Evolutionary conservation across 75 land plant genomes (phyloP).

Genomic region (Pinus tabuliformis): DNA sequence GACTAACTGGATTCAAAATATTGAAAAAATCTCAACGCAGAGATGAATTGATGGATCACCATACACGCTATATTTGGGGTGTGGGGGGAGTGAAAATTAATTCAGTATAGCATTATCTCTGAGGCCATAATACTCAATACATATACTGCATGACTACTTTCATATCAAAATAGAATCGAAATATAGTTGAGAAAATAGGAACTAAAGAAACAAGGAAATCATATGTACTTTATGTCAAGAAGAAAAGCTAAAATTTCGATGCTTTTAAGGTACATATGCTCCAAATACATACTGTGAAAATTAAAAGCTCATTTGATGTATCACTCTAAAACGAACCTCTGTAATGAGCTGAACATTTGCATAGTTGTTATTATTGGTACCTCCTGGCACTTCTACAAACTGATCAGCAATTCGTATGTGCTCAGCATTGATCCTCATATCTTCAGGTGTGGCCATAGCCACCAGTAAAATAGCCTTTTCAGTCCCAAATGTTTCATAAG

Average conservation of each 20-base stretch:
- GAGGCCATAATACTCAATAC: not conserved
- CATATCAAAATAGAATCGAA: not conserved
- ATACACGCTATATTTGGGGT: not conserved
- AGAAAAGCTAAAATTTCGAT: not conserved
- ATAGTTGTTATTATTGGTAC: conserved; percentile 99
- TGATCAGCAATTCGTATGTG: conserved; percentile 99
- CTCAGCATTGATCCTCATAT: conserved; percentile 98
- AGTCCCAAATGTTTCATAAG: conserved; percentile 91
- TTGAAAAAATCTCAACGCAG: not conserved
- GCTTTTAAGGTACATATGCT: not conserved
- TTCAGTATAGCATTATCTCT: not conserved
- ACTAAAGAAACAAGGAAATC: not conserved
- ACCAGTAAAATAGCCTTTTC: conserved; percentile 93
- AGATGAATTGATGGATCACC: not conserved
- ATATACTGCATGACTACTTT: not conserved
- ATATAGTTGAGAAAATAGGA: not conserved
- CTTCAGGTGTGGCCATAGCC: conserved; percentile 99
- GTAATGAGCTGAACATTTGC: conserved; percentile 98
- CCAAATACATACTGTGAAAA: not conserved
- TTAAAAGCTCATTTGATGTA: not conserved
- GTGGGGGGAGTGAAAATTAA: not conserved
- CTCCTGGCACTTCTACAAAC: conserved; percentile 99
- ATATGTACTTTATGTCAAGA: conserved; percentile 5
- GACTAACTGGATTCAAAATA: not conserved
- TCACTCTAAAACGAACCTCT: conserved; percentile 53